Percentiles rank a stretch among this genome's conserved stretches.
These are phyloP conservation scores for Kodamaea leandrae DNA, from an alignment of 805 yeast species.

Conservation along the genomic window DNA sequence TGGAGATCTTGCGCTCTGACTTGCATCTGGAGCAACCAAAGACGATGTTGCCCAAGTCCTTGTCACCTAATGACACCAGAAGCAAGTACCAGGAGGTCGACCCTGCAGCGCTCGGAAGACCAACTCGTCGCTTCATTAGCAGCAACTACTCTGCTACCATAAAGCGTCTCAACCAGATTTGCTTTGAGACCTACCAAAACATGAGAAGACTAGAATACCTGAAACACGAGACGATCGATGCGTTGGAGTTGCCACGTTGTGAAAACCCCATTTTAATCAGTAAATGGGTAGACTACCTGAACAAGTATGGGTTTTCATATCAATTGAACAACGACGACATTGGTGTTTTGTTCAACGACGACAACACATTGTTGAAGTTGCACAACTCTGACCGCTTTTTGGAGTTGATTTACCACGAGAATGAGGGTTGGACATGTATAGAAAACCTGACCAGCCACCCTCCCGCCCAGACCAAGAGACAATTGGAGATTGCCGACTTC, in stretches of 20 bases:
- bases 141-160: constrained; percentile 39
- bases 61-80: constrained; percentile 90
- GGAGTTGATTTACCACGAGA: constrained; percentile 49
- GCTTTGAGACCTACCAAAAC: constrained; percentile 36
- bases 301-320: constrained; percentile 92
- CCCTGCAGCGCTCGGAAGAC: constrained; percentile 31
- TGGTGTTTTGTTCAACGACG: constrained; percentile 87
- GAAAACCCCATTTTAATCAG: constrained; percentile 72
- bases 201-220: constrained; percentile 44
- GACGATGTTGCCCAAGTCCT: constrained; percentile 77
- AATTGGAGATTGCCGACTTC: constrained; percentile 81
- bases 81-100: constrained; percentile 78
- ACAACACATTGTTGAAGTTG: constrained; percentile 74
- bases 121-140: constrained; percentile 37
- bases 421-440: constrained; percentile 47
- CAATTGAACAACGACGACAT: constrained; percentile 86
- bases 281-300: constrained; percentile 97
- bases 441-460: constrained; percentile 43
- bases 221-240: constrained; percentile 31
- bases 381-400: constrained; percentile 63
- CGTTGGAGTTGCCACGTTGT: constrained; percentile 39
- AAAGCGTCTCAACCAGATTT: constrained; percentile 34
- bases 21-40: constrained; percentile 65
- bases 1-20: constrained; percentile 66
- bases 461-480: constrained; percentile 56